Conservation (phyloP, 169 alveolate genomes). For the Eimeria zaria region DNA sequence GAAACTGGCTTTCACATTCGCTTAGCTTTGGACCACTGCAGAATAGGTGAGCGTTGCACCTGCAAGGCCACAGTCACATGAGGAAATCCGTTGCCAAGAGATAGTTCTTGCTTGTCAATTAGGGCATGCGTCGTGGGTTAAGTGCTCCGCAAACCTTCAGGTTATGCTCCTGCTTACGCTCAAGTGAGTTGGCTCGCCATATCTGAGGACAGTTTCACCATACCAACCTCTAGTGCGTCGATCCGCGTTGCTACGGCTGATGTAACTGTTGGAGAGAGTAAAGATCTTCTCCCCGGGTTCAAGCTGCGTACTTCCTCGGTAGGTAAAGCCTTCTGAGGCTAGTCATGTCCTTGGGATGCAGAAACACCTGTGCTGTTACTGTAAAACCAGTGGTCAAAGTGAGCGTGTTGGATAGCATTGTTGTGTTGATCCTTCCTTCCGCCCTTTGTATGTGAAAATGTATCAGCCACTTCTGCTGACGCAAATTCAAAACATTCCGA, state of each 20-base stretch:
- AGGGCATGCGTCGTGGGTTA: not conserved
- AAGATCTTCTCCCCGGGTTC: constrained; percentile 13
- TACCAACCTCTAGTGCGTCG: constrained; percentile 1
- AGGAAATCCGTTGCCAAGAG: not conserved
- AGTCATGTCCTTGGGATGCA: not conserved
- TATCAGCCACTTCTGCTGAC: constrained; percentile 40
- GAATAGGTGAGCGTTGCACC: constrained; percentile 43
- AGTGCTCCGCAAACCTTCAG: constrained; percentile 28
- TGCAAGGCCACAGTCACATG: not conserved
- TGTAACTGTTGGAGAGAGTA: constrained; percentile 2
- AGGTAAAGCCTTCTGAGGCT: not conserved
- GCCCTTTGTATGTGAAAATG: not conserved
- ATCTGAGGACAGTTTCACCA: constrained; percentile 48
- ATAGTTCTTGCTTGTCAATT: not conserved
- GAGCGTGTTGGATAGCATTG: not conserved
- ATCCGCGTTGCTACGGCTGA: constrained; percentile 51
- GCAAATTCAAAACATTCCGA: constrained; percentile 41
- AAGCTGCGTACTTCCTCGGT: constrained; percentile 33
- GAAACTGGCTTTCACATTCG: constrained; percentile 55
- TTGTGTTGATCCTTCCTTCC: not conserved
- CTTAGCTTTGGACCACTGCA: constrained; percentile 65
- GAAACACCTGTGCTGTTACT: not conserved
- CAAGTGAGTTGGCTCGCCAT: constrained; percentile 71
- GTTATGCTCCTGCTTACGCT: constrained; percentile 34
- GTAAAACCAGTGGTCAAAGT: not conserved